A percentile compares a stretch with the other conserved stretches of the same genome.
Conservation (phyloP, 108 stramenopile genomes). For the Pseudonitzschia multiseries region DNA sequence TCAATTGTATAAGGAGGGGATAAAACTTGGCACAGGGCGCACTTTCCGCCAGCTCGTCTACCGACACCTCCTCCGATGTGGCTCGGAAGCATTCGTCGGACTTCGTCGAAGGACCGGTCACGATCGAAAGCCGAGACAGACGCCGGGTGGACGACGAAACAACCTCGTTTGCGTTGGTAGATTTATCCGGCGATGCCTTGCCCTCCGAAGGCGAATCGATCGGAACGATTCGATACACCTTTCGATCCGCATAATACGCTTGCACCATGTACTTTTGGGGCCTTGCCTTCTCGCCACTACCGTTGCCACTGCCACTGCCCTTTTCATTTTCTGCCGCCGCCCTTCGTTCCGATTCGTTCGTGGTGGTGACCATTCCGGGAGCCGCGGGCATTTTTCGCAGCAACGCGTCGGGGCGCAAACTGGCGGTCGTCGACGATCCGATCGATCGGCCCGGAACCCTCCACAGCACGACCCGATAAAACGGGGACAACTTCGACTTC, state of each 20-base stretch:
- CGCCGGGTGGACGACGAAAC: conserved; percentile 3
- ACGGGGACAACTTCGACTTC: background rate
- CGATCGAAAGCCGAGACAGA: conserved; percentile 38
- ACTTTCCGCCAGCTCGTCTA: conserved; percentile 9
- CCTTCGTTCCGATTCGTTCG: background rate
- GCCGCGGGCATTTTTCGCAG: conserved; percentile 52
- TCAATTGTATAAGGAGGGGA: conserved; percentile 67
- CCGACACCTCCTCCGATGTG: conserved; percentile 7
- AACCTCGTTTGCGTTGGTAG: background rate
- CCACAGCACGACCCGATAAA: conserved; percentile 54
- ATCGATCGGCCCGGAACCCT: conserved; percentile 73
- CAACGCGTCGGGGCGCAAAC: conserved; percentile 27
- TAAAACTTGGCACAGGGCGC: conserved; percentile 75
- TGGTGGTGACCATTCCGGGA: conserved; percentile 65
- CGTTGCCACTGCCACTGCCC: conserved; percentile 1
- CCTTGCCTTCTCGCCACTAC: conserved; percentile 7
- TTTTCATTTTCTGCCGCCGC: background rate
- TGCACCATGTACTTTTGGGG: conserved; percentile 40
- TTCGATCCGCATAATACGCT: conserved; percentile 22
- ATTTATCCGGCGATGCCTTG: background rate
- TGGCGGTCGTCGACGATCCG: conserved; percentile 52
- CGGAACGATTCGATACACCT: conserved; percentile 22
- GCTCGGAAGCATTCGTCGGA: conserved; percentile 13
- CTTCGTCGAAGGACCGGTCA: background rate
- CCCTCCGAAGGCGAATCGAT: conserved; percentile 13